phyloP scores from a whole-genome alignment of 2,329 filamentous ascomycete genomes.

The Aspergillus japonicus region DNA sequence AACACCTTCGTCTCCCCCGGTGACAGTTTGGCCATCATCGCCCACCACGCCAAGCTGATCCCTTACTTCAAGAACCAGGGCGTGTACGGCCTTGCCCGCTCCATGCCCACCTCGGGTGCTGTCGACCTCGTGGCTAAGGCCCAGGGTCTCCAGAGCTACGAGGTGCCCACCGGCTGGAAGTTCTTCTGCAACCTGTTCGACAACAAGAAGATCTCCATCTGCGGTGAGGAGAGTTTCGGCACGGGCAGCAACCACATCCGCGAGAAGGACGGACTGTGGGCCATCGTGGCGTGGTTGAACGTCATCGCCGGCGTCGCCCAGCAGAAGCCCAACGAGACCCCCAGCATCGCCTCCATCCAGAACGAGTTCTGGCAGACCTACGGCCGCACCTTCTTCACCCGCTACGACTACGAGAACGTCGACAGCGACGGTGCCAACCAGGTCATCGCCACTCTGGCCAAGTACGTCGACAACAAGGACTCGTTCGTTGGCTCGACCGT shows the following conservation, averaged over 20 bases:
- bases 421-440: constrained; percentile 89
- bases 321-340: constrained; percentile 72
- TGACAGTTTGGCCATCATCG: constrained; percentile 96
- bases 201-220: constrained; percentile 94
- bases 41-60: constrained; percentile 92
- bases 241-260: constrained; percentile 98
- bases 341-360: constrained; percentile 94
- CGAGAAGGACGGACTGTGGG: constrained; percentile 98
- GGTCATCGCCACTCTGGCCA: constrained; percentile 76
- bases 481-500: constrained; percentile 84
- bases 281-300: constrained; percentile 95
- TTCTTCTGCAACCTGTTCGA: constrained; percentile 98
- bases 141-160: constrained; percentile 86
- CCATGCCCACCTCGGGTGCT: constrained; percentile 95
- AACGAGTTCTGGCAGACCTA: constrained; percentile 96
- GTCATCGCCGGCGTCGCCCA: constrained; percentile 94
- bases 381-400: constrained; percentile 97
- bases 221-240: constrained; percentile 96
- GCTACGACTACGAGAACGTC: constrained; percentile 96
- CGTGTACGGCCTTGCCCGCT: constrained; percentile 90
- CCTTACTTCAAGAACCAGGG: constrained; percentile 98
- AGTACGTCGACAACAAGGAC: constrained; percentile 68
- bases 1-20: constrained; percentile 95
- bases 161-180: constrained; percentile 98
- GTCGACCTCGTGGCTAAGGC: constrained; percentile 95